Evolutionary conservation across 306 rosid genomes (phyloP), one percentile per base, ranked within the genome.

Genomic region (Elaeagnus macrophylla): DNA sequence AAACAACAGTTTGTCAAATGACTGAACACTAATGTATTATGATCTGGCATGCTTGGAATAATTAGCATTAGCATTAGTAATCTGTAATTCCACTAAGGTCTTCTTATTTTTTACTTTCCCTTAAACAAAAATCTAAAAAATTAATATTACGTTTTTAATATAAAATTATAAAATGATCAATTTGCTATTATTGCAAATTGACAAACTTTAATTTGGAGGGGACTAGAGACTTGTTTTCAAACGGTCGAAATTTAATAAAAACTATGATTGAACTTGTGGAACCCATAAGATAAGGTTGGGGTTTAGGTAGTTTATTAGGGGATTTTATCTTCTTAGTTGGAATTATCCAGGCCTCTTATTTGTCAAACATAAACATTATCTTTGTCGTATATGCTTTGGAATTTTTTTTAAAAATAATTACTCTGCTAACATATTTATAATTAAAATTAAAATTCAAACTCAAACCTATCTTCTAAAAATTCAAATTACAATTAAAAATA

Each of bases 21-120:
- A 69, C 83, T 74, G 80, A 25, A 76, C 80, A n/a, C n/a, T n/a
- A 70, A 75, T 82, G 64, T 72, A 86, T 81, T 80, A 76, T 81
- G 83, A 82, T 67, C 74, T 71, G 82, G 64, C 73, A 46, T 67
- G 68, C 72, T 54, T 65, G 79, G 77, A 83, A 80, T 86, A 79
- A 83, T 86, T 80, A 54, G 56, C 77, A 83, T 86, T 80, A 54
- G 56, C 77, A 71, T 66, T 67, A 17, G 18, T 52, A 57, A 54
- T 47, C 72, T 68, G 55, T 15, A 45, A 50, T 74, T 63, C 59
- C 80, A 76, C 61, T 70, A 59, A 80, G 71, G 65, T 59, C 66
- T 76, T 54, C n/a, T n/a, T n/a, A n/a, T n/a, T n/a, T n/a, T n/a
- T n/a, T n/a, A n/a, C n/a, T n/a, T 51, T 7, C 48, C 55, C 55